Base-by-base conservation (phyloP, 441 rosid species). In the Sinapis alba region DNA sequence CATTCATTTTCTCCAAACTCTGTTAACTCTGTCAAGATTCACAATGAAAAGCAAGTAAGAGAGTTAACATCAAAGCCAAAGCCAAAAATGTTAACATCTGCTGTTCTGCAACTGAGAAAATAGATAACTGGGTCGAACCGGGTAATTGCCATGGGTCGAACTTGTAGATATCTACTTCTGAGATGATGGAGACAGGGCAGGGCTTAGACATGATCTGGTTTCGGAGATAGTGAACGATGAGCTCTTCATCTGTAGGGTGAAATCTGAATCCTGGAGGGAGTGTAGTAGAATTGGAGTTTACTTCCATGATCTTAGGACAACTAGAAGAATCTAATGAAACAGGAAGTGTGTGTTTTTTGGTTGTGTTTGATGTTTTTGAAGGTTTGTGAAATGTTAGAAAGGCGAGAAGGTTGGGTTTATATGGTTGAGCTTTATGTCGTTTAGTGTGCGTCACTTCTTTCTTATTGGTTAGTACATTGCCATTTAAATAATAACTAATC, bases 131-230 rank as follows among this genome's bases (percentile, higher is more conserved):
- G 56, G 57, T 65, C 93, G 69, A 69, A 94, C 98, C 98, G 26
- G 97, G 91, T 74, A 94, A 79, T 67, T 94, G 91, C 98, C 98
- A 94, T 1, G 98, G 98, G 64, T 94, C 98, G 64, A 92, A 90
- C 60, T 94, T 94, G 89, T 91, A 94, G 18, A 94, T 85, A 71
- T 94, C 92, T 18, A 94, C 90, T 82, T 90, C 97, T 8, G 91
- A 86, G 70, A 94, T 94, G 24, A 94, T 90, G 15, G 97, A 87
- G 13, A 72, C 97, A 26, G 97, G 98, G 60, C 90, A 89, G 1
- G 93, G 90, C 72, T 45, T 88, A 5, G 95, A 94, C 16, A 81
- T 79, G 77, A 92, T 88, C 56, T 92, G 97, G 85, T 92, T 91
- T 21, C 84, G 83, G 36, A 94, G 98, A 79, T 94, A 94, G 82